These are phyloP conservation scores for Delitschia confertaspora DNA, from an alignment of 495 filamentous ascomycete species.

Conservation along the genomic window DNA sequence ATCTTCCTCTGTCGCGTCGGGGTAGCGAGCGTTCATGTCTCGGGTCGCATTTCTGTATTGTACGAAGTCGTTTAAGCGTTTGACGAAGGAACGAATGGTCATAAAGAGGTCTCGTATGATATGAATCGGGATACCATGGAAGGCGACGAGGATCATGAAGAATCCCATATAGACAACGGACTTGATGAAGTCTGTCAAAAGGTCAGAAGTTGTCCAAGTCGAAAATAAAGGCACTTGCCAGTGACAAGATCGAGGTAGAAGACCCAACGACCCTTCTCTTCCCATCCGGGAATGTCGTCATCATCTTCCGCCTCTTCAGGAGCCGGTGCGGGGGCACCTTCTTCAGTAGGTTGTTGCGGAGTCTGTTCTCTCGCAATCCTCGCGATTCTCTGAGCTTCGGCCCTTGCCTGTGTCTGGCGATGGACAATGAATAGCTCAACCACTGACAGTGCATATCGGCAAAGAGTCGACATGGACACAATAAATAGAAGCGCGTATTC, in stretches of 20 bases:
- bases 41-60: conserved; percentile 79
- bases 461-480: conserved; percentile 65
- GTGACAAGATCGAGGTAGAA: conserved; percentile 82
- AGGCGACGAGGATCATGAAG: conserved; percentile 84
- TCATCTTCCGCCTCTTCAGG: conserved; percentile 82
- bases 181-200: conserved; percentile 69
- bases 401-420: conserved; percentile 56
- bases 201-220: conserved; percentile 21
- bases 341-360: conserved; percentile 39
- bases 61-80: conserved; percentile 76
- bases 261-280: conserved; percentile 88
- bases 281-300: conserved; percentile 91
- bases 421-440: conserved; percentile 65
- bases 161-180: conserved; percentile 80
- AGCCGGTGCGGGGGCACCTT: conserved; percentile 41
- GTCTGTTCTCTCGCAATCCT: conserved; percentile 49
- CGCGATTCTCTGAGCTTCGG: conserved; percentile 48
- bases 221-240: conserved; percentile 41
- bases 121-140: conserved; percentile 92
- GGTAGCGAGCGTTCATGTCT: conserved; percentile 86
- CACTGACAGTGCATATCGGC: conserved; percentile 72
- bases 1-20: conserved; percentile 85
- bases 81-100: conserved; percentile 82
- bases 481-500: conserved; percentile 85
- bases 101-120: conserved; percentile 92